Percentiles rank a stretch among this genome's conserved stretches.
Evolutionary conservation across 371 early-diverging fungal genomes (phyloP).

Genomic region (Conidiobolus incongruus): DNA sequence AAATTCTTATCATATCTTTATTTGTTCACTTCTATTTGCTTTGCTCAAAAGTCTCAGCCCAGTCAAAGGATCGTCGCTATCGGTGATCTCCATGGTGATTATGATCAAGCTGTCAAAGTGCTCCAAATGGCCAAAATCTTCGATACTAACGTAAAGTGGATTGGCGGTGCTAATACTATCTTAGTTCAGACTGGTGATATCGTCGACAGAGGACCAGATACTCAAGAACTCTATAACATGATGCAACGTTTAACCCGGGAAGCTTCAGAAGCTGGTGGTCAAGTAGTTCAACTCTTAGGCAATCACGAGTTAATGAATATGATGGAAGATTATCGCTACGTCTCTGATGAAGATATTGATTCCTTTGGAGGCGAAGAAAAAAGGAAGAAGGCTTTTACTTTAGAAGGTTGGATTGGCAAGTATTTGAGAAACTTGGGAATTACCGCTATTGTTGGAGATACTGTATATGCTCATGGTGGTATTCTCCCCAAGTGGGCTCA

Average conservation of each 20-base stretch:
- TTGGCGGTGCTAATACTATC: slow-evolving; percentile 21
- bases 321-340: slow-evolving; percentile 43
- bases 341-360: slow-evolving; percentile 27
- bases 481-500: slow-evolving; percentile 21
- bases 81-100: slow-evolving; percentile 60
- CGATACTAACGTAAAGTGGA: slow-evolving; percentile 33
- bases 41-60: not conserved
- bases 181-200: slow-evolving; percentile 44
- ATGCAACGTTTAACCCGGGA: slow-evolving; percentile 27
- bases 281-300: slow-evolving; percentile 23
- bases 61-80: slow-evolving; percentile 49
- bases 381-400: slow-evolving; percentile 25
- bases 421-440: slow-evolving; percentile 25
- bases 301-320: slow-evolving; percentile 65
- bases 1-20: too few relatives aligned
- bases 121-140: slow-evolving; percentile 32
- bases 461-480: slow-evolving; percentile 55
- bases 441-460: slow-evolving; percentile 27
- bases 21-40: too few relatives aligned
- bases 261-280: slow-evolving; percentile 27
- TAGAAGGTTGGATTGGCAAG: slow-evolving; percentile 39
- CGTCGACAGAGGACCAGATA: slow-evolving; percentile 47
- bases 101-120: slow-evolving; percentile 22
- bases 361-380: slow-evolving; percentile 30
- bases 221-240: slow-evolving; percentile 33